These are phyloP conservation scores for Houttuynia cordata DNA, from an alignment of 164 flowering plant genomes.

Conservation along the genomic window DNA sequence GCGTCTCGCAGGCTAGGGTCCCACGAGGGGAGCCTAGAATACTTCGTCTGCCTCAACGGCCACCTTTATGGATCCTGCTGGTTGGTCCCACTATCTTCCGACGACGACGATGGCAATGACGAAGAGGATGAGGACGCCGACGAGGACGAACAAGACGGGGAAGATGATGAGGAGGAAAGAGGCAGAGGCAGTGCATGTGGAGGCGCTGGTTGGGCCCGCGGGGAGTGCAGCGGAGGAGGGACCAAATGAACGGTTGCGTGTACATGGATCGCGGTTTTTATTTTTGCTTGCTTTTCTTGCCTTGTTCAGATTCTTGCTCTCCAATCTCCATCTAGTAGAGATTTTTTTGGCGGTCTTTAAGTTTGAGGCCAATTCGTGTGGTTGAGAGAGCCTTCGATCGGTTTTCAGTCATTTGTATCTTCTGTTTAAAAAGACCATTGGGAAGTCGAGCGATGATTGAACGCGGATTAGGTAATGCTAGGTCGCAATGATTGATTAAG, in stretches of 20 bases:
- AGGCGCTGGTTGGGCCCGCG: not conserved
- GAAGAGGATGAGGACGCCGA: slow-evolving; percentile 2
- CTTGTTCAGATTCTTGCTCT: too few species aligned
- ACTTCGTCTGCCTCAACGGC: slow-evolving; percentile 85
- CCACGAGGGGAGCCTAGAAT: slow-evolving; percentile 49
- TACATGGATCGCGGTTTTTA: too few species aligned
- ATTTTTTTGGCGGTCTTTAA: too few species aligned
- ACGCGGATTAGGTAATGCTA: too few species aligned
- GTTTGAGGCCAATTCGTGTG: too few species aligned
- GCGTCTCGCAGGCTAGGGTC: slow-evolving; percentile 73
- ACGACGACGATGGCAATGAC: slow-evolving; percentile 12
- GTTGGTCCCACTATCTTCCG: slow-evolving; percentile 54
- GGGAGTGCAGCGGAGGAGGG: not conserved
- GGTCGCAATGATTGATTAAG: too few species aligned
- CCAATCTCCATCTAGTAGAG: too few species aligned
- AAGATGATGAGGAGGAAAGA: not conserved
- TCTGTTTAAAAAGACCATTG: too few species aligned
- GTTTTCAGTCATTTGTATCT: too few species aligned
- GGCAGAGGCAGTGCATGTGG: not conserved
- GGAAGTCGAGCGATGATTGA: too few species aligned
- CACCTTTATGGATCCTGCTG: slow-evolving; percentile 83
- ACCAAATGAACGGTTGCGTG: not conserved
- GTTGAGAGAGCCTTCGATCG: too few species aligned
- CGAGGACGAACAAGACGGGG: not conserved
- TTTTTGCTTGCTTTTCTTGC: too few species aligned